Evolutionary conservation across 1,284 basidiomycete species (phyloP).

Genomic region (Caloboletus firmus): DNA sequence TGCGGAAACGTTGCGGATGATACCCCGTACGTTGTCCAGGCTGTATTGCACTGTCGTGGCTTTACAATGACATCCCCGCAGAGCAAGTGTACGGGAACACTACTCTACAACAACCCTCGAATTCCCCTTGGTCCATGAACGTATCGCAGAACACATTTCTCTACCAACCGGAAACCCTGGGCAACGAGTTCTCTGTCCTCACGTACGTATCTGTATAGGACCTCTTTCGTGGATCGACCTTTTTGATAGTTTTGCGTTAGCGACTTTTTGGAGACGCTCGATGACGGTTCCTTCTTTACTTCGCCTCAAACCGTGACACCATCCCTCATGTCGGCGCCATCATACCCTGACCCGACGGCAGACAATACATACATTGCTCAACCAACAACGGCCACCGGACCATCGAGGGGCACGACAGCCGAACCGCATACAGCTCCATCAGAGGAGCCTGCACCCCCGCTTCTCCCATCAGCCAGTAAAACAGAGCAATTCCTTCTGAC

Average conservation of each 20-base stretch:
- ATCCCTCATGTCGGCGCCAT: constrained; percentile 49
- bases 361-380: constrained; percentile 19
- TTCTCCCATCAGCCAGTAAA: constrained; percentile 70
- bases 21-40: constrained; percentile 14
- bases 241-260: constrained; percentile 39
- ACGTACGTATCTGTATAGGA: constrained; percentile 51
- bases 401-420: constrained; percentile 10
- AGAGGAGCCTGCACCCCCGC: constrained; percentile 35
- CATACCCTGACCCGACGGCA: constrained; percentile 31
- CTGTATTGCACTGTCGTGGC: not conserved
- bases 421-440: constrained; percentile 19
- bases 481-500: constrained; percentile 90
- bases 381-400: constrained; percentile 20
- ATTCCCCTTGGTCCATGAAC: constrained; percentile 55
- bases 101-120: constrained; percentile 35
- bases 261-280: constrained; percentile 78
- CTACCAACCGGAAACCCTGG: constrained; percentile 68
- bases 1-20: constrained; percentile 21
- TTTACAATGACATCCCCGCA: constrained; percentile 21
- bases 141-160: constrained; percentile 51
- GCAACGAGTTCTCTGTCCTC: constrained; percentile 79
- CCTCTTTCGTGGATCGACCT: not conserved
- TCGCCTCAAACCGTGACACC: constrained; percentile 50
- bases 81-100: constrained; percentile 37
- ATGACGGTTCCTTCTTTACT: constrained; percentile 70